Evolutionary conservation across 177 flowering plant genomes (phyloP).

Genomic region (Vitis hybrid): DNA sequence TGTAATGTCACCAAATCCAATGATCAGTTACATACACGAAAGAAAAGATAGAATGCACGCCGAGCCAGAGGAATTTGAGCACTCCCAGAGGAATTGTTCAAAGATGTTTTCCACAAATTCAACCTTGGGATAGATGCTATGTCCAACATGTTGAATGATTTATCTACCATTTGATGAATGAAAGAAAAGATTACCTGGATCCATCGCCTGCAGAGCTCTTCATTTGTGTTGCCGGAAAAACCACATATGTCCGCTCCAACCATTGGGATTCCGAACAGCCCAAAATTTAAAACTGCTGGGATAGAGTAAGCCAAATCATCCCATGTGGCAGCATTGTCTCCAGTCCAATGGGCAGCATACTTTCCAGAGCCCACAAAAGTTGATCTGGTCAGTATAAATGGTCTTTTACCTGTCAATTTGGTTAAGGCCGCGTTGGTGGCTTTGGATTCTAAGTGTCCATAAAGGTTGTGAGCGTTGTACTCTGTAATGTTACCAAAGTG

Average conservation of each 20-base stretch:
- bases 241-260: slow-evolving; percentile 94
- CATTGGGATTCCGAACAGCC: slow-evolving; percentile 87
- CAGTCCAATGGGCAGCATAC: slow-evolving; percentile 87
- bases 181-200: slow-evolving; percentile 51
- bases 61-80: no score
- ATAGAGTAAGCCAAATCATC: slow-evolving; percentile 64
- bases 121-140: no score
- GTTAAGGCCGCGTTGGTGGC: slow-evolving; percentile 54
- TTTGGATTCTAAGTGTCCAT: slow-evolving; percentile 53
- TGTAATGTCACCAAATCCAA: slow-evolving; percentile 19
- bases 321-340: slow-evolving; percentile 83
- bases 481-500: slow-evolving; percentile 57
- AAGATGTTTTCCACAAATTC: no score
- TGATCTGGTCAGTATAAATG: slow-evolving; percentile 69
- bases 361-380: slow-evolving; percentile 78
- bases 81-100: no score
- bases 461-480: slow-evolving; percentile 64
- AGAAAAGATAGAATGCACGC: not conserved
- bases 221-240: slow-evolving; percentile 51
- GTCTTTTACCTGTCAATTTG: slow-evolving; percentile 44
- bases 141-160: no score
- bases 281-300: slow-evolving; percentile 60
- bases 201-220: slow-evolving; percentile 84
- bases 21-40: not conserved
- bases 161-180: no score